These are phyloP conservation scores for Gautieria morchelliformis DNA, from an alignment of 768 basidiomycete species.

Conservation along the genomic window DNA sequence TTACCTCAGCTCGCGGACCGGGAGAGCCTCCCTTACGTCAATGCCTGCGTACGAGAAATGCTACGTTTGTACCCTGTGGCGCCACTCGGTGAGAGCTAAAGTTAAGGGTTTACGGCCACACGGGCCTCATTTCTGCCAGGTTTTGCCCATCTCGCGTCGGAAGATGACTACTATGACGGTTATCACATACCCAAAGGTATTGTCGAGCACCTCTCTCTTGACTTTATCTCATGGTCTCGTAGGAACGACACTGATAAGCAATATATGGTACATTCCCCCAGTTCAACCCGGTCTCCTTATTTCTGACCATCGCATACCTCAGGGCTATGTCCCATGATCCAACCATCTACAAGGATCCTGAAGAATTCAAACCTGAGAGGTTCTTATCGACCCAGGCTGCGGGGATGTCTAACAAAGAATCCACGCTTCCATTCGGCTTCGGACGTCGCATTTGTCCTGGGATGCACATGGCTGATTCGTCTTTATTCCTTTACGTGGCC, in stretches of 20 bases:
- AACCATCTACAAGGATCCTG: background rate
- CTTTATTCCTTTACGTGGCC: conserved; percentile 23
- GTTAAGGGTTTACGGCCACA: background rate
- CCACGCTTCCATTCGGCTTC: background rate
- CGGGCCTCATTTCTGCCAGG: background rate
- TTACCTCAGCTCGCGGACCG: conserved; percentile 19
- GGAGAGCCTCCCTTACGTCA: conserved; percentile 16
- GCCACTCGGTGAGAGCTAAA: background rate
- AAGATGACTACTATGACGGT: conserved; percentile 1
- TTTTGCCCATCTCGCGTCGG: background rate
- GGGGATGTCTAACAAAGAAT: background rate
- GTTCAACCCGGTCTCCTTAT: background rate
- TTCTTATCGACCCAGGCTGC: background rate
- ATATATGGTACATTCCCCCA: background rate
- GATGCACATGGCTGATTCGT: conserved; percentile 22
- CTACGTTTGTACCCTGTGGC: background rate
- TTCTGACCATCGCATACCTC: background rate
- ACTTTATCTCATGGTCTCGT: background rate
- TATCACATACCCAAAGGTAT: background rate
- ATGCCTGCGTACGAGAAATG: conserved; percentile 3
- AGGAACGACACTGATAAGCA: background rate
- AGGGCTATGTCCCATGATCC: background rate
- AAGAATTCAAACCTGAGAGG: background rate
- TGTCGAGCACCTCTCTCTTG: background rate
- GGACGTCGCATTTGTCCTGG: conserved; percentile 10